phyloP scores from a whole-genome alignment of 176 grass and related monocot species.

The Musa beccarii region DNA sequence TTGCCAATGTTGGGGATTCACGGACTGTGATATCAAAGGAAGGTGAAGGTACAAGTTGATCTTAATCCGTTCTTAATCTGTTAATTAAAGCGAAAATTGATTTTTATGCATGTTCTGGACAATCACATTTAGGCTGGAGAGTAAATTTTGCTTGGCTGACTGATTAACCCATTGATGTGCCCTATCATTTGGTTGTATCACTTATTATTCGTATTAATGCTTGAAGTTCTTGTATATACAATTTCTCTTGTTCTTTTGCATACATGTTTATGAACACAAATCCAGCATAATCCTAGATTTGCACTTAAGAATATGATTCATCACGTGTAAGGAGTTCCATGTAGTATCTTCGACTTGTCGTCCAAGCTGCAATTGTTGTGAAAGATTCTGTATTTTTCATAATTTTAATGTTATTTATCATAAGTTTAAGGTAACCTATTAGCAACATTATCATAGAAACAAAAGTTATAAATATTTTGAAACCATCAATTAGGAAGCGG shows the following conservation, averaged over 20 bases:
- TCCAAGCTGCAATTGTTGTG: no score
- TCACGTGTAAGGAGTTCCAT: no score
- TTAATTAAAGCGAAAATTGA: background rate
- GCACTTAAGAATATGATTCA: no score
- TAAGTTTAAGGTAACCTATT: no score
- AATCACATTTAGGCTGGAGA: background rate
- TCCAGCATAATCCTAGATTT: background rate
- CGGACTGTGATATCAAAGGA: slow-evolving; percentile 83
- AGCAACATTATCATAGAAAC: no score
- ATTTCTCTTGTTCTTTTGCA: background rate
- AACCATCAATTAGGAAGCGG: background rate
- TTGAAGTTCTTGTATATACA: background rate
- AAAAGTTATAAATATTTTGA: no score
- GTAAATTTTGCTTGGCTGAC: background rate
- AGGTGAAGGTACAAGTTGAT: slow-evolving; percentile 64
- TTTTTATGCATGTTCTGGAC: background rate
- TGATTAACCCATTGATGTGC: background rate
- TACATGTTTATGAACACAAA: background rate
- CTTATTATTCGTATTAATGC: background rate
- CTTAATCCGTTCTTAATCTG: background rate
- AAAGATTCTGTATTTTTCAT: no score
- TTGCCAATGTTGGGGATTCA: slow-evolving; percentile 98
- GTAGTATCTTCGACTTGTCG: no score
- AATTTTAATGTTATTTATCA: no score
- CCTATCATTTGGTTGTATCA: background rate